A percentile compares a stretch with the other conserved stretches of the same genome.
Evolutionary conservation across 352 stramenopile genomes (phyloP).

Genomic region (Globisporangium rhizosaccharum): DNA sequence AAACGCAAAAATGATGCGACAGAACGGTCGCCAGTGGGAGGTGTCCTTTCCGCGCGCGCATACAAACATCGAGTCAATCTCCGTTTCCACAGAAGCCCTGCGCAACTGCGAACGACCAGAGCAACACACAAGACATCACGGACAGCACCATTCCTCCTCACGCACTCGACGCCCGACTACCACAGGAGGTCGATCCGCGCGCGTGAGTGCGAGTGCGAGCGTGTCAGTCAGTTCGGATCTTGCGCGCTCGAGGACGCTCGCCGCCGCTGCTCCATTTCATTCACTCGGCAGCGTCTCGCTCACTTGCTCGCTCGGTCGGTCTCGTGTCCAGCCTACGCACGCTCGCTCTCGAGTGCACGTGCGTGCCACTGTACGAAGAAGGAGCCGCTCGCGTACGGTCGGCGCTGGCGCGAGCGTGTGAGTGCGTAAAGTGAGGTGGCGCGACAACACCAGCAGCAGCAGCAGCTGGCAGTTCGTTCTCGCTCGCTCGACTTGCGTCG

Average conservation of each 20-base stretch:
- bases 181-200: no score
- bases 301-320: not conserved
- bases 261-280: not conserved
- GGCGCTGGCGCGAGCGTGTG: not conserved
- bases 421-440: not conserved
- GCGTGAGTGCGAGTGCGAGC: no score
- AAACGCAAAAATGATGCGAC: not conserved
- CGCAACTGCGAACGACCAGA: not conserved
- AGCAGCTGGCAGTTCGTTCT: not conserved
- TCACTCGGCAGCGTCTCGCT: not conserved
- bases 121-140: not conserved
- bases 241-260: not conserved
- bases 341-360: not conserved
- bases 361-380: not conserved
- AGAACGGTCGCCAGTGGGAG: not conserved
- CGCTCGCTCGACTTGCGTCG: not conserved
- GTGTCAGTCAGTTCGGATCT: constrained; percentile 1
- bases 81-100: not conserved
- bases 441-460: constrained; percentile 1
- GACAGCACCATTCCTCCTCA: not conserved
- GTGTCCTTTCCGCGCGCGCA: not conserved
- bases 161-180: no score
- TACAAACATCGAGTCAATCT: not conserved
- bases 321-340: not conserved
- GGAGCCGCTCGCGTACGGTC: not conserved